Percentiles rank a stretch among this genome's conserved stretches.
These are phyloP conservation scores for Populus nigra DNA, from an alignment of 345 rosid genomes.

Conservation along the genomic window DNA sequence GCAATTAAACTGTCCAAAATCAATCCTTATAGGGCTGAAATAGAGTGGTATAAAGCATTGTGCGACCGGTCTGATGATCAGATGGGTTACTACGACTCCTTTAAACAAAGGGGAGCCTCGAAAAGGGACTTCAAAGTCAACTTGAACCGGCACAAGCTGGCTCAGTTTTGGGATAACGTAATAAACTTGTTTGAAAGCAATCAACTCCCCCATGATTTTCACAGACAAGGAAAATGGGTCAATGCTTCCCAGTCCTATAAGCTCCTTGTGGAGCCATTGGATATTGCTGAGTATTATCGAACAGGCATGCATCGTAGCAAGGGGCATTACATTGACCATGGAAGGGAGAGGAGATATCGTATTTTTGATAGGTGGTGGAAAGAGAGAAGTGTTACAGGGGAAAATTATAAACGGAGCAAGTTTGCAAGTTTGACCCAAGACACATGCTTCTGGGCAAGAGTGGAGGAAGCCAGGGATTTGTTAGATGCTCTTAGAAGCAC, in stretches of 20 bases:
- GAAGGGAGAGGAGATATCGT: conserved; percentile 69
- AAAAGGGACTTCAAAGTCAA: conserved; percentile 51
- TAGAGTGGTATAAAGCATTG: conserved; percentile 57
- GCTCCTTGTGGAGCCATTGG: conserved; percentile 75
- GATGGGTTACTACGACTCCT: conserved; percentile 73
- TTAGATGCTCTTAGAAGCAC: conserved; percentile 41
- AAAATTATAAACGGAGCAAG: conserved; percentile 40
- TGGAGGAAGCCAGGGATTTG: conserved; percentile 72
- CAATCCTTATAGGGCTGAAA: conserved; percentile 47
- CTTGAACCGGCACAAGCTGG: conserved; percentile 62
- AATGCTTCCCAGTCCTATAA: conserved; percentile 58
- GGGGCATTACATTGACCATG: conserved; percentile 51
- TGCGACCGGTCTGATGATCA: conserved; percentile 51
- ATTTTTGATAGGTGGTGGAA: conserved; percentile 71
- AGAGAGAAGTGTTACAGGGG: not conserved
- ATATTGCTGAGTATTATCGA: conserved; percentile 64
- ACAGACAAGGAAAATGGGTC: conserved; percentile 53
- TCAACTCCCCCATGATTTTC: conserved; percentile 65
- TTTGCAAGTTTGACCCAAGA: conserved; percentile 70
- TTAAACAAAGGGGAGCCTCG: conserved; percentile 44
- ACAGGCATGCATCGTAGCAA: conserved; percentile 17
- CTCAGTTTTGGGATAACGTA: conserved; percentile 60
- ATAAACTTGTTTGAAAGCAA: conserved; percentile 60
- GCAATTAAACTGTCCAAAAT: conserved; percentile 46
- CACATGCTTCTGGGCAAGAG: conserved; percentile 79